Conservation (phyloP, 305 asterid species). For the Nicotiana rustica region DNA sequence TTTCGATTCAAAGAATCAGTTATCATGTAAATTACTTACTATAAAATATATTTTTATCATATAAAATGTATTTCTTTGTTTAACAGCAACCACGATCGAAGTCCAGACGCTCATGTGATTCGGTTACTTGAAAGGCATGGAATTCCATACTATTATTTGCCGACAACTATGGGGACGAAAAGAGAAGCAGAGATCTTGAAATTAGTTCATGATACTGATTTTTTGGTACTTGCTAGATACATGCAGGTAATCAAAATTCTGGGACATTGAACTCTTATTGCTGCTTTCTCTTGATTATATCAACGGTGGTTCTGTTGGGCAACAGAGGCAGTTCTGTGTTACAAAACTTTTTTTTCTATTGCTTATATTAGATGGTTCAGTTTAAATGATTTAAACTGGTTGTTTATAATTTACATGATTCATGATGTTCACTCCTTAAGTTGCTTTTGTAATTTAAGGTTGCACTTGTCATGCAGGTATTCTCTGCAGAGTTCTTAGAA, state of each 20-base stretch:
- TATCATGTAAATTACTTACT: constrained; percentile 6
- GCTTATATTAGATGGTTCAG: background rate
- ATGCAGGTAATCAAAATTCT: constrained; percentile 71
- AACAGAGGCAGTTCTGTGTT: background rate
- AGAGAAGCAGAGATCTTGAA: constrained; percentile 73
- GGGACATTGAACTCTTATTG: background rate
- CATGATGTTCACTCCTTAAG: background rate
- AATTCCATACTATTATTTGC: constrained; percentile 79
- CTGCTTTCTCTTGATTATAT: constrained; percentile 7
- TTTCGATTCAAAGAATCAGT: constrained; percentile 17
- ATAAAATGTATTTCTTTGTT: constrained; percentile 27
- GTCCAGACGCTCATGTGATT: constrained; percentile 76
- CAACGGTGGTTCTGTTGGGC: background rate
- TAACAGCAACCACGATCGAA: constrained; percentile 86
- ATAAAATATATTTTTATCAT: background rate
- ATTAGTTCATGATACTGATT: constrained; percentile 81
- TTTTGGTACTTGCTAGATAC: constrained; percentile 95
- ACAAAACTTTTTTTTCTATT: background rate
- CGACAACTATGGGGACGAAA: constrained; percentile 50
- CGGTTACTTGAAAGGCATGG: constrained; percentile 85
- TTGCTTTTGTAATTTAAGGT: background rate
- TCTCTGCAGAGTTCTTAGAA: constrained; percentile 77
- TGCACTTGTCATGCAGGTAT: constrained; percentile 58
- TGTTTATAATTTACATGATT: background rate
- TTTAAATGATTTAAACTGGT: background rate